Evolutionary conservation across 2,329 filamentous ascomycete genomes (phyloP).

Genomic region (Escovopsis weberi): DNA sequence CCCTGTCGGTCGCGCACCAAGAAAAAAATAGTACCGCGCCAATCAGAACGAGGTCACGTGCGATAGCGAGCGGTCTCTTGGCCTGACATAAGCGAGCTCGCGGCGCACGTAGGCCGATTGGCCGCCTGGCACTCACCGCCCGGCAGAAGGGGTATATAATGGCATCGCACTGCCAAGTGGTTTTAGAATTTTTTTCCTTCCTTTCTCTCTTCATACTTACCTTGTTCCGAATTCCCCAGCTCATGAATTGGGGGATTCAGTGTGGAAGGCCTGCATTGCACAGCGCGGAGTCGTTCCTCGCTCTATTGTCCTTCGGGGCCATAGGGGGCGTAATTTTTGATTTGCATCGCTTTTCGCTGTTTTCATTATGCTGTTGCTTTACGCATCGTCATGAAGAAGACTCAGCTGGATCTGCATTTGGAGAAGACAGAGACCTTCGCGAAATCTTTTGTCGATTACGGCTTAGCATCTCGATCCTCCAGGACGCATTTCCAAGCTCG

Average conservation of each 20-base stretch:
- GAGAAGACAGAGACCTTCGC: no score
- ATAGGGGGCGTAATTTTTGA: constrained; percentile 41
- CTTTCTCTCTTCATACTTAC: constrained; percentile 38
- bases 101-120: no score
- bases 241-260: constrained; percentile 31
- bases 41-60: constrained; percentile 10
- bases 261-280: constrained; percentile 40
- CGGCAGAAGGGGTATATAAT: constrained; percentile 23
- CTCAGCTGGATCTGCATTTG: neutral
- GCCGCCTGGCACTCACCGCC: constrained; percentile 6
- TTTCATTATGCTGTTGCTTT: constrained; percentile 31
- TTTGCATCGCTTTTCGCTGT: constrained; percentile 17
- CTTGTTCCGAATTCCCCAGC: constrained; percentile 30
- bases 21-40: neutral
- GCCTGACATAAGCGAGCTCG: constrained; percentile 1
- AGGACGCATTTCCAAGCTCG: no score
- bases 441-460: no score
- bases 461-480: no score
- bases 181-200: constrained; percentile 13
- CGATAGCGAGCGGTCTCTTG: neutral
- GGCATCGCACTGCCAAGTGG: neutral
- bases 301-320: constrained; percentile 41
- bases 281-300: constrained; percentile 33
- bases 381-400: constrained; percentile 31
- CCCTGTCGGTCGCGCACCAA: constrained; percentile 8